Base-by-base conservation (phyloP, 108 stramenopile genomes). In the Cyclotella sp. region DNA sequence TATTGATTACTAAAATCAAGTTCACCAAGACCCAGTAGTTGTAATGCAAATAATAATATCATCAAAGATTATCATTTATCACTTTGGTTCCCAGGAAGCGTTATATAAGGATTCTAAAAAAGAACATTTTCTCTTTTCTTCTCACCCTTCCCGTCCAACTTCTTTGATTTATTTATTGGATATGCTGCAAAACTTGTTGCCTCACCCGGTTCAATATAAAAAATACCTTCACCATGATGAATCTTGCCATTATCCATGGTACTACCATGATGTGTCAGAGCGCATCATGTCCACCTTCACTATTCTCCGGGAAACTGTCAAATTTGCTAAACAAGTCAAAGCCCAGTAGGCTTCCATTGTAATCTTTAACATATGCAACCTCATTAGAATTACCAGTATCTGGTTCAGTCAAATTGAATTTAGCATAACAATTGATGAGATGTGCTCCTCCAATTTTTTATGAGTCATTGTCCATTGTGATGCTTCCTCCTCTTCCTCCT, bases 351-450 rank as follows among this genome's bases (percentile, higher is more conserved):
- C 75, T 68, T 15, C 91, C 91, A 21, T 86, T 68, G 70, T 95
- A 91, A 82, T 95, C 94, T 34, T 85, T 76, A 22, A 89, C 85
- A 76, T 91, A 95, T 18, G 94, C 94, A 68, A 91, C 83, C 67
- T 93, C 89, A 46, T 91, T 82, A 13, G 86, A 78, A 44, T 52
- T 41, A 16, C 86, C 85, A 7, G 47, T 66, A 11, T 75, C 62
- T 0, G 73, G 67, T 58, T 89, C 76, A 11, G 40, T 59, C 63
- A 87, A 68, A 14, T 60, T 61, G 26, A 89, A 67, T 42, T 77
- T 82, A 16, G 85, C 87, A 40, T 54, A 55, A 14, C 84, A 72
- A 43, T 86, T 83, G 22, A 94, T 73, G 1, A 94, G 68, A 24
- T 85, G 75, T 87, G 91, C 51, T 94, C 91, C 44, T 49, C 70